Conservation (phyloP, 2,329 filamentous ascomycete species). For the Phymatotrichopsis omnivora region DNA sequence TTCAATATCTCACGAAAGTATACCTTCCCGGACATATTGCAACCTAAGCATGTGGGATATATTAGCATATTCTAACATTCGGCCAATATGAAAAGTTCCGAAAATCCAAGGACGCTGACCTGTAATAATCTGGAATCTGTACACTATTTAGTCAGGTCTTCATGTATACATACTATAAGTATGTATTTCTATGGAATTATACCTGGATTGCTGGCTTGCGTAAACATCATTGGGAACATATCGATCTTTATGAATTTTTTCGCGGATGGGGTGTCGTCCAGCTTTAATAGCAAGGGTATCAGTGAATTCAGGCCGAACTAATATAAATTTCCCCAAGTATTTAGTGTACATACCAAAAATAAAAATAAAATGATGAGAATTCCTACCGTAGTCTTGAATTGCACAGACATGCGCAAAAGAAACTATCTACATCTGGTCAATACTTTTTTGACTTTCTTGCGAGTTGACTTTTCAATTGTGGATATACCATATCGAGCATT, state of each 20-base stretch:
- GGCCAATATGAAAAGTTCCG: slow-evolving; percentile 11
- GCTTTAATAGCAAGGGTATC: slow-evolving; percentile 60
- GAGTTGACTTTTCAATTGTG: slow-evolving; percentile 16
- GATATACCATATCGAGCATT: slow-evolving; percentile 67
- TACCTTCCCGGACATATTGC: slow-evolving; percentile 95
- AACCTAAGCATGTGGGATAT: slow-evolving; percentile 43
- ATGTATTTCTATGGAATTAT: slow-evolving; percentile 3
- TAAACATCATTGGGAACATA: slow-evolving; percentile 90
- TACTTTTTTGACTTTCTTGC: too few relatives aligned
- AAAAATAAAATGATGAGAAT: too few relatives aligned
- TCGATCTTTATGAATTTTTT: slow-evolving; percentile 56
- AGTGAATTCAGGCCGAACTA: slow-evolving; percentile 55
- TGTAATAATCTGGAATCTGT: slow-evolving; percentile 74
- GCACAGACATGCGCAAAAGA: slow-evolving; percentile 67
- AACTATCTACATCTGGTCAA: too few relatives aligned
- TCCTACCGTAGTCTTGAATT: slow-evolving; percentile 47
- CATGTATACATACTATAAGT: neutral
- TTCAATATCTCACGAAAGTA: slow-evolving; percentile 8
- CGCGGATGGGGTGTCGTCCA: slow-evolving; percentile 68
- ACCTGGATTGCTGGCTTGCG: slow-evolving; percentile 61
- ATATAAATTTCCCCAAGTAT: slow-evolving; percentile 11
- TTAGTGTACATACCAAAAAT: neutral
- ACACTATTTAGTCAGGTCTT: too few relatives aligned
- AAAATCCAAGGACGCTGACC: slow-evolving; percentile 20
- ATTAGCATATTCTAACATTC: slow-evolving; percentile 19